Base-by-base conservation (phyloP, 2,329 filamentous ascomycete genomes). In the Pestalotiopsis sp. region DNA sequence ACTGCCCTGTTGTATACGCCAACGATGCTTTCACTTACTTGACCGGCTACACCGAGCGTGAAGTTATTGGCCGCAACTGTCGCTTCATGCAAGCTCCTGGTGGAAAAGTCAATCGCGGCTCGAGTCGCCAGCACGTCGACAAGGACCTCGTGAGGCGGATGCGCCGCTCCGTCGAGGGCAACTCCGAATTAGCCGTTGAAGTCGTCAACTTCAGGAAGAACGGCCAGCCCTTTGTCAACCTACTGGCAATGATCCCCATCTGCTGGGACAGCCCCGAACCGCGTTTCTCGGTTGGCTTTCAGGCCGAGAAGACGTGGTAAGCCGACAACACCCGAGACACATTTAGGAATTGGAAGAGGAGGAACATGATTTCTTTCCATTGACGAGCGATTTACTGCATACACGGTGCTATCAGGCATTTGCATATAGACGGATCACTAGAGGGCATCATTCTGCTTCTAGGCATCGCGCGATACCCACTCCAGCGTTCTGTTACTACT, bases 161-260 rank as follows among this genome's bases (percentile, higher is more conserved):
- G 81, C 79, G 81, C 6, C 77, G 81, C 38, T 83, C 86, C 1
- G 76, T 89, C 25, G 78, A 81, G n/a, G 70, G 74, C 2, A 80
- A 82, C 57, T 69, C 76, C 38, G 87, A 89, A 75, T 74, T 87
- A 4, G 84, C 86, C 67, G 72, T 86, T 4, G 76, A 82, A 45
- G 78, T 97, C 14, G 90, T 91, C 77, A 97, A 97, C 77, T 97
- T 95, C 78, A 89, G 92, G 71, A 93, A 94, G 81, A 90, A 92
- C 65, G 94, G 94, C 0, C 87, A 93, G 73, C 86, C 86, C 0
- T 97, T 97, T 76, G 91, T 91, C 84, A 97, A 97, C 74, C 78
- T 95, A 13, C 84, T 97, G 66, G 94, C 92, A n/a, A 94, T 97
- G 84, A 92, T 97, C 66, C 94, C 94, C 0, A 89, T 97, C 41